Evolutionary conservation across 1,139 yeast species (phyloP), one percentile per base, ranked within the genome.

Genomic region (Wickerhamomyces sp.): DNA sequence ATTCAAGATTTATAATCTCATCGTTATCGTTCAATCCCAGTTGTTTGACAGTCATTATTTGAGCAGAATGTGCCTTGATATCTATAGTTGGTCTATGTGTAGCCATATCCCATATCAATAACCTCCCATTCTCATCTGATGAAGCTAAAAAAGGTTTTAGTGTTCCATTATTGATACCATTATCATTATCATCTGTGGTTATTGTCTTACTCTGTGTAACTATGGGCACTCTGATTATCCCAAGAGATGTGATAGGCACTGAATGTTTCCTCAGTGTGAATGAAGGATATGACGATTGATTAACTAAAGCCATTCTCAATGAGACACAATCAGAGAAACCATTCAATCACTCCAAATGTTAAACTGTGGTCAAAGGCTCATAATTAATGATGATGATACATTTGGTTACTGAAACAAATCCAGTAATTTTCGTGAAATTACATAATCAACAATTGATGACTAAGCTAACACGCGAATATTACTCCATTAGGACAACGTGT

Each of bases 41-140:
- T 46, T 71, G 72, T 43, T 64, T 58, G 5, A 79, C 51, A 1
- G 79, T 69, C 27, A 78, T 53, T 3, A 80, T 61, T n/a, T 63
- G 61, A 11, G 67, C 67, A n/a, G 60, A 62, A 55, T 80, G 86
- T 4, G 74, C 84, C 48, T 67, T 63, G 77, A 82, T 76, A 7
- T 66, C 64, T 2, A 65, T 66, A 1, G 67, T 35, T 0, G 80
- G 76, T 41, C 83, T 56, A 45, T 72, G 64, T 0, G 69, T 67
- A 3, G 58, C 43, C 3, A 79, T 44, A 52, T 77, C 72, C 86
- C 85, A 80, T 63, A 78, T 63, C 2, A 73, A 67, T 1, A 78
- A 54, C 60, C 68, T 62, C 0, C 86, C 86, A 1, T 65, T 56
- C 27, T 71, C 71, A 57, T 78, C 84, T 2, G 67, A 70, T 1